Base-by-base conservation (phyloP, 1,139 yeast species). In the Hansenula sp. region DNA sequence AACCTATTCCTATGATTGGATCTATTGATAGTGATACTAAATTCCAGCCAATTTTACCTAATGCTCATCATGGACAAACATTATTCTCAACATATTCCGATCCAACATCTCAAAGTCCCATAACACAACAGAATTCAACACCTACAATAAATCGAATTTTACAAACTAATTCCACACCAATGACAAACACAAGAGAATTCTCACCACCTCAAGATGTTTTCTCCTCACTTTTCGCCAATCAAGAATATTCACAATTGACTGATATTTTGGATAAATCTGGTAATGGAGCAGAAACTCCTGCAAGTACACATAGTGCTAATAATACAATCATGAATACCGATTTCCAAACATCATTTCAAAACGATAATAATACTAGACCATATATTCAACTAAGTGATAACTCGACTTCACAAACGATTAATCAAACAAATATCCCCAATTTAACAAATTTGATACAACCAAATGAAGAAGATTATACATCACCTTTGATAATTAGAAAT, bases 401-500 rank as follows among this genome's bases (percentile, higher is more conserved):
- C 42, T 50, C 62, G 4, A 40, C 18, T 44, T 49, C 8, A 25
- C 36, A 2, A 36, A 19, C n/a, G 28, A 40, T 8, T 3, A 17
- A 3, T 10, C 21, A 32, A 5, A 9, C 8, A 9, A 7, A 17
- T 10, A 41, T 51, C 4, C 52, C 56, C 15, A 45, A 49, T 29
- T 36, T 52, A 3, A 16, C 10, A 7, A 10, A 15, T 18, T 28
- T 44, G 41, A 16, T 48, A 18, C 31, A 40, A 21, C 41, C 58
- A 39, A 36, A 70, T 63, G 61, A 67, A 56, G 56, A 70, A 69
- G 44, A 72, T 65, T 57, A 74, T 66, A 59, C 64, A 65, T 49
- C 84, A 5, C 88, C 88, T 4, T 63, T 80, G 44, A 70, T 76
- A 11, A 69, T 81, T 43, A 76, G 84, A 49, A 82, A 81, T 54